These are phyloP conservation scores for Pseudogymnoascus sp. DNA, from an alignment of 2,329 filamentous ascomycete species.

Conservation along the genomic window DNA sequence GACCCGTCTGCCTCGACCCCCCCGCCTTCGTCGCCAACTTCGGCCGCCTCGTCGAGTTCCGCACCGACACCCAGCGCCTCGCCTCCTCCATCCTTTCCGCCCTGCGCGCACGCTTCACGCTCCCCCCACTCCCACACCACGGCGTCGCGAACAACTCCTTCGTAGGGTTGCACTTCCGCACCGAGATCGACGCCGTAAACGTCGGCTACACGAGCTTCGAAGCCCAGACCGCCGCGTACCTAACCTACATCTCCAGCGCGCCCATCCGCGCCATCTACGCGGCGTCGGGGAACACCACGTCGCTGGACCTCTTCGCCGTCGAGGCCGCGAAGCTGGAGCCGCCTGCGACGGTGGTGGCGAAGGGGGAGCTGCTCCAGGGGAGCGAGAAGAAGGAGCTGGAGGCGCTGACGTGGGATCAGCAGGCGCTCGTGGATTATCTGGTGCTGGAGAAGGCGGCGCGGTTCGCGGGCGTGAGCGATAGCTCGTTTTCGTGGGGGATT, in stretches of 20 bases:
- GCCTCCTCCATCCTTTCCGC: not conserved
- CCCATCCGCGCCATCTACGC: slow-evolving; percentile 33
- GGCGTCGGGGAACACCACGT: slow-evolving; percentile 33
- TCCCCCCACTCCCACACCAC: not conserved
- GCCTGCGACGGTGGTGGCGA: slow-evolving; percentile 33
- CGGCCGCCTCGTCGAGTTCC: not conserved
- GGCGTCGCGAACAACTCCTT: not conserved
- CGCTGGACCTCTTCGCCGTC: slow-evolving; percentile 30
- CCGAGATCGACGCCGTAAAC: slow-evolving; percentile 18
- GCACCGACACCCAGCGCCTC: not conserved
- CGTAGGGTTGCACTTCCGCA: not conserved
- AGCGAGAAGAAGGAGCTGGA: slow-evolving; percentile 29
- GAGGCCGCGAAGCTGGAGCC: slow-evolving; percentile 28
- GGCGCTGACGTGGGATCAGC: slow-evolving; percentile 38
- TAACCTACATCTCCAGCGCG: slow-evolving; percentile 26
- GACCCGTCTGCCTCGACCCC: not conserved
- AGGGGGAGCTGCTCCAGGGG: slow-evolving; percentile 34
- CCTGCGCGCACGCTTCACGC: not conserved
- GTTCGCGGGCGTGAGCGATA: slow-evolving; percentile 37
- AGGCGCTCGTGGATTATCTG: slow-evolving; percentile 42
- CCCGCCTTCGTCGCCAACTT: not conserved
- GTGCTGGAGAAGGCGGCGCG: slow-evolving; percentile 35
- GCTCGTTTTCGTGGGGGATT: slow-evolving; percentile 40
- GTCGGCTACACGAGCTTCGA: slow-evolving; percentile 24
- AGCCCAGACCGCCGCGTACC: slow-evolving; percentile 31